phyloP scores from a whole-genome alignment of 768 basidiomycete genomes.

The Suillus paluster region DNA sequence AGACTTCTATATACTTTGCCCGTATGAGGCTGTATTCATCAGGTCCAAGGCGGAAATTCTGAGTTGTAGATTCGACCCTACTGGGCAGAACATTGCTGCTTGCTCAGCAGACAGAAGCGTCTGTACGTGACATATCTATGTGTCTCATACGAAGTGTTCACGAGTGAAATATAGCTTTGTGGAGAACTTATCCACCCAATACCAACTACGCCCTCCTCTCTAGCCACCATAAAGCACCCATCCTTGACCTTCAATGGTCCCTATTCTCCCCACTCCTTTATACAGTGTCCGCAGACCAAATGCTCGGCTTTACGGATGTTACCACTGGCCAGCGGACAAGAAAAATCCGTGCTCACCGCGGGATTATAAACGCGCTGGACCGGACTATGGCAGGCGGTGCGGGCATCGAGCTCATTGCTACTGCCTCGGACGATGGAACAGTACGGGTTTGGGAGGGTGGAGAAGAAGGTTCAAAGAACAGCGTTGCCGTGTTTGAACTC shows the following conservation, averaged over 20 bases:
- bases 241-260: constrained; percentile 93
- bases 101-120: constrained; percentile 90
- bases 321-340: constrained; percentile 82
- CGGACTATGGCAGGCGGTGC: constrained; percentile 83
- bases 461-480: constrained; percentile 70
- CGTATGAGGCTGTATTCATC: neutral
- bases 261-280: constrained; percentile 73
- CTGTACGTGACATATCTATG: constrained; percentile 57
- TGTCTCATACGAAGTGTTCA: constrained; percentile 8
- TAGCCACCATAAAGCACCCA: constrained; percentile 85
- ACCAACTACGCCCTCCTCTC: constrained; percentile 90
- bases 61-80: constrained; percentile 92
- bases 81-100: constrained; percentile 92
- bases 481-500: constrained; percentile 80
- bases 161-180: constrained; percentile 59
- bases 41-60: constrained; percentile 75
- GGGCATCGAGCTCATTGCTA: constrained; percentile 84
- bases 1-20: constrained; percentile 29
- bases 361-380: constrained; percentile 89
- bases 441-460: constrained; percentile 93
- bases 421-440: constrained; percentile 90
- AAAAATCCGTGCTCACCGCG: constrained; percentile 87
- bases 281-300: constrained; percentile 90
- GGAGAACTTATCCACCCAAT: constrained; percentile 91
- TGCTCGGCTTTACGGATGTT: constrained; percentile 74